A percentile compares a stretch with the other conserved stretches of the same genome.
Evolutionary conservation across 495 filamentous ascomycete genomes (phyloP).

Genomic region (Daldinia caldariorum): DNA sequence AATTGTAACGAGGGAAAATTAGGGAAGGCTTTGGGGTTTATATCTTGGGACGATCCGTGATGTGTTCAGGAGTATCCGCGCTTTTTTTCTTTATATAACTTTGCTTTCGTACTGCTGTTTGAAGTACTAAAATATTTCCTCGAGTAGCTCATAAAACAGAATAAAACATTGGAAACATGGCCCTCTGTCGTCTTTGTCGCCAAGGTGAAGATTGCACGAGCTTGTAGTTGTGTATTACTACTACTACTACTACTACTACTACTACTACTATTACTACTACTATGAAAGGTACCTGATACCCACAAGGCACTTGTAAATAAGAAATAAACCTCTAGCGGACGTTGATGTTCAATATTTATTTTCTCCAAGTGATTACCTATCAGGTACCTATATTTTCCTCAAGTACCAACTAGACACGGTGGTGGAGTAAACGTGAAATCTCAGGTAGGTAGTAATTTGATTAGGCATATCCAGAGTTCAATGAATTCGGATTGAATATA

Average conservation of each 20-base stretch:
- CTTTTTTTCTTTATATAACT: slow-evolving; percentile 41
- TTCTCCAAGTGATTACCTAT: no score
- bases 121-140: slow-evolving; percentile 42
- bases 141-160: slow-evolving; percentile 37
- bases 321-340: no score
- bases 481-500: no score
- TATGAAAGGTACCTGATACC: no score
- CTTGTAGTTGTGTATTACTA: not conserved
- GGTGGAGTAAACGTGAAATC: no score
- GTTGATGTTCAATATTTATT: not conserved
- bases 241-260: not conserved
- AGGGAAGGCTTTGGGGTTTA: slow-evolving; percentile 32
- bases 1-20: slow-evolving; percentile 38
- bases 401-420: no score
- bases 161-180: slow-evolving; percentile 13
- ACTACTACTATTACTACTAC: no score
- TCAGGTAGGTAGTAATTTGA: no score
- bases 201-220: not conserved
- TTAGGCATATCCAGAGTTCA: no score
- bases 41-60: slow-evolving; percentile 47
- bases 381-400: no score
- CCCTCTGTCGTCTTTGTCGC: not conserved
- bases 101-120: slow-evolving; percentile 39
- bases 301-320: not conserved
- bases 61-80: slow-evolving; percentile 48